Evolutionary conservation across 805 yeast genomes (phyloP).

Genomic region (Candida adriatica): DNA sequence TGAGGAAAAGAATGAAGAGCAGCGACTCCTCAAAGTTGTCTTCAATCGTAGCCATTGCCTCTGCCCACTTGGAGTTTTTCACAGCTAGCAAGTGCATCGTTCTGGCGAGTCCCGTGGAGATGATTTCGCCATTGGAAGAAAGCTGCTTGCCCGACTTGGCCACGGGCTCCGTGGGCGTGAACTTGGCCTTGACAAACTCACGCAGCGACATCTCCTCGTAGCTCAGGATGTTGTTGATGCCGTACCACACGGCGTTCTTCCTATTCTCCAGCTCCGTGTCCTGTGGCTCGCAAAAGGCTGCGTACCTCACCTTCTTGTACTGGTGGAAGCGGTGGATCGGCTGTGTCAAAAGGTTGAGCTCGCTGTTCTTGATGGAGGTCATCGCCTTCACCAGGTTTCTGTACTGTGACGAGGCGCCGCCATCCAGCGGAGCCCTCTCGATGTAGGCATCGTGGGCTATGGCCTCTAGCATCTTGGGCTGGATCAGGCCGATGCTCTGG

Average conservation of each 20-base stretch:
- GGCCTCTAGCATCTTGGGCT: conserved; percentile 57
- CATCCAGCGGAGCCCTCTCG: conserved; percentile 63
- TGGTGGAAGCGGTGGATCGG: conserved; percentile 82
- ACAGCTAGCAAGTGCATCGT: conserved; percentile 45
- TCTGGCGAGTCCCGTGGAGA: conserved; percentile 51
- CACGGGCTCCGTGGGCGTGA: conserved; percentile 11
- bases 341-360: conserved; percentile 61
- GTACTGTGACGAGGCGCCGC: conserved; percentile 52
- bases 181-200: too few species aligned
- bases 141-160: conserved; percentile 25
- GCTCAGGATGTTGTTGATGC: conserved; percentile 29
- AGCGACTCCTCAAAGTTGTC: conserved; percentile 33
- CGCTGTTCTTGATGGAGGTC: conserved; percentile 46
- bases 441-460: conserved; percentile 56
- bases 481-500: conserved; percentile 67
- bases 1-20: conserved; percentile 40
- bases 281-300: conserved; percentile 46
- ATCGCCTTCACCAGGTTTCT: conserved; percentile 43
- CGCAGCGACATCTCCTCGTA: conserved; percentile 22
- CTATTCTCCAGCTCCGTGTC: conserved; percentile 42
- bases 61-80: conserved; percentile 41
- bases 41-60: conserved; percentile 31
- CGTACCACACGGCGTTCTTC: conserved; percentile 44
- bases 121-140: conserved; percentile 41
- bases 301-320: conserved; percentile 51